These are phyloP conservation scores for Trichosanthes cucumerina DNA, from an alignment of 306 rosid genomes.

Conservation along the genomic window DNA sequence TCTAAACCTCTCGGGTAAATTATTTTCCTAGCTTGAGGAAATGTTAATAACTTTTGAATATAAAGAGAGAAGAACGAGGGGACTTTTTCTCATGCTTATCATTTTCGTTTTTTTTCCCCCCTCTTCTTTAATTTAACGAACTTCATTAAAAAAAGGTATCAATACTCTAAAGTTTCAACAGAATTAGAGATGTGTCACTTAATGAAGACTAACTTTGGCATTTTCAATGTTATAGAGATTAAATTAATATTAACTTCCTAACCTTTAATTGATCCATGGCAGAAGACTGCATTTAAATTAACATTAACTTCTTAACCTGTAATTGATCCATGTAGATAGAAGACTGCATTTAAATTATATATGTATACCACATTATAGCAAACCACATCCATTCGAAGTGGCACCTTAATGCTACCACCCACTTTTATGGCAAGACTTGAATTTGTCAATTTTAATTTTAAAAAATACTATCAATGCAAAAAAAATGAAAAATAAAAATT, in stretches of 20 bases:
- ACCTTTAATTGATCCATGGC: not conserved
- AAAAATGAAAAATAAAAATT: not conserved
- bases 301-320: not conserved
- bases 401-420: too few species aligned
- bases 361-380: too few species aligned
- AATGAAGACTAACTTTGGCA: too few species aligned
- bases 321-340: not conserved
- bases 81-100: not conserved
- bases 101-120: not conserved
- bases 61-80: not conserved
- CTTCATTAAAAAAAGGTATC: too few species aligned
- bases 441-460: not conserved
- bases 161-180: too few species aligned
- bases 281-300: not conserved
- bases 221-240: not conserved
- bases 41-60: not conserved
- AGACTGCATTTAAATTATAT: not conserved
- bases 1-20: not conserved
- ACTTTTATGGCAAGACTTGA: too few species aligned
- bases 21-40: not conserved
- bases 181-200: too few species aligned
- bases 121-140: not conserved
- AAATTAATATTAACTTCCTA: not conserved
- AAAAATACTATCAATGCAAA: not conserved
- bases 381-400: too few species aligned